Evolutionary conservation across 768 basidiomycete genomes (phyloP), one percentile per base, ranked within the genome.

Genomic region (Boletus tylopilopsis): DNA sequence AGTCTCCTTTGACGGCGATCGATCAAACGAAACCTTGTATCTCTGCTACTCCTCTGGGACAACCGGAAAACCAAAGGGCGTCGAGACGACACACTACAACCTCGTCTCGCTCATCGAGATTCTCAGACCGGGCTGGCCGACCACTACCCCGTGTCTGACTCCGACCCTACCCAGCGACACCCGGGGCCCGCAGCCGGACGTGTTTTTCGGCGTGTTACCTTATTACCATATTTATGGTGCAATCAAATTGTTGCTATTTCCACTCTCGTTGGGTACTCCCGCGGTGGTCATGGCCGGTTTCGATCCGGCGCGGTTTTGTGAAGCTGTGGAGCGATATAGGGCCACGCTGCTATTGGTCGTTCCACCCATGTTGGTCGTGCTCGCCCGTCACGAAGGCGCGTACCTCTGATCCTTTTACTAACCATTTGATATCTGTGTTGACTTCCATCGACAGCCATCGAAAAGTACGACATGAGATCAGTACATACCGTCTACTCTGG

Each of bases 291-390:
- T 86, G 63, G 66, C 78, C 2, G 79, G 79, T 29, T 94, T 94
- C 62, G 86, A 93, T 54, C 85, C 88, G 0, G 71, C 71, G 1
- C 64, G 71, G 44, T 90, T 89, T 59, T 85, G 88, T 53, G 70
- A 74, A 11, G 72, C 78, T 42, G 78, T 95, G 40, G 74, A 84
- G 54, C 76, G 72, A 43, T 88, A 88, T 71, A 78, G 71, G 43
- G 76, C 83, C 23, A 84, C 85, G 0, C 50, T 71, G 1, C 51
- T 78, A 0, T 68, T 86, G 0, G 71, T 90, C 41, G 90, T 90
- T 1, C 93, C 93, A 1, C 92, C 94, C 0, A 82, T 96, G n/a
- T 69, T 93, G 12, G 82, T 95, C 13, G 76, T 81, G 1, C 73
- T 96, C 35, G 71, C 82, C 3, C 79, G 85, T 51, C 84, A 88